Evolutionary conservation across 108 stramenopile genomes (phyloP).

Genomic region (Schizochytrium sp.): DNA sequence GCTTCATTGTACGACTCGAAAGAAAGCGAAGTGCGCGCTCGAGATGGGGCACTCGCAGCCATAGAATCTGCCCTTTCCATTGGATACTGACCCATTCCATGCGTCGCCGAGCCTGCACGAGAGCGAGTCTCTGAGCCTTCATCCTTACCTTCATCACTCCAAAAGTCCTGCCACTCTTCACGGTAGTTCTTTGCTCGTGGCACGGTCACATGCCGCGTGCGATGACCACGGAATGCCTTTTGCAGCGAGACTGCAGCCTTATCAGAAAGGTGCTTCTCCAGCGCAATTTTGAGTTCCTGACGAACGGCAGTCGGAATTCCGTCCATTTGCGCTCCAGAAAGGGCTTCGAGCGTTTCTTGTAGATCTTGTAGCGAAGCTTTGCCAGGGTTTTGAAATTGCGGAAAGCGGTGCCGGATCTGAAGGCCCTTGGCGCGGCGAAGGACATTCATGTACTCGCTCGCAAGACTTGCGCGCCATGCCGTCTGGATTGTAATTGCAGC

Average conservation of each 20-base stretch:
- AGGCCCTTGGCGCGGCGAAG: not conserved
- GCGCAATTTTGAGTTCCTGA: not conserved
- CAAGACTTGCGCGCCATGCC: not conserved
- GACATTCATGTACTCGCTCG: not conserved
- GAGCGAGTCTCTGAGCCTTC: too few species aligned
- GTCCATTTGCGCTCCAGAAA: not conserved
- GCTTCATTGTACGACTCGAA: too few species aligned
- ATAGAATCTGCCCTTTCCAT: too few species aligned
- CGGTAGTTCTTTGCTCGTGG: not conserved
- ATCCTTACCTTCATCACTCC: not conserved
- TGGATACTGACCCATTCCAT: too few species aligned
- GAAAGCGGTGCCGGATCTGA: not conserved
- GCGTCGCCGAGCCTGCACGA: too few species aligned
- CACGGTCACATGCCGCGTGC: not conserved
- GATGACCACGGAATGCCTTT: not conserved
- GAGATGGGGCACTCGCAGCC: too few species aligned
- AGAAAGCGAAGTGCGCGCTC: too few species aligned
- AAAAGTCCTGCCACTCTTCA: not conserved
- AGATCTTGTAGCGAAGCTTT: not conserved
- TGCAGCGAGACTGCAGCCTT: not conserved
- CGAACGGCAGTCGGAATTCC: not conserved
- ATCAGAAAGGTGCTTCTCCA: not conserved
- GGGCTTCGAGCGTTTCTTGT: not conserved
- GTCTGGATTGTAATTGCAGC: constrained; percentile 4
- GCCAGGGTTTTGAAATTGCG: not conserved